These are phyloP conservation scores for Flaveria floridana DNA, from an alignment of 140 eudicot species.

Conservation along the genomic window DNA sequence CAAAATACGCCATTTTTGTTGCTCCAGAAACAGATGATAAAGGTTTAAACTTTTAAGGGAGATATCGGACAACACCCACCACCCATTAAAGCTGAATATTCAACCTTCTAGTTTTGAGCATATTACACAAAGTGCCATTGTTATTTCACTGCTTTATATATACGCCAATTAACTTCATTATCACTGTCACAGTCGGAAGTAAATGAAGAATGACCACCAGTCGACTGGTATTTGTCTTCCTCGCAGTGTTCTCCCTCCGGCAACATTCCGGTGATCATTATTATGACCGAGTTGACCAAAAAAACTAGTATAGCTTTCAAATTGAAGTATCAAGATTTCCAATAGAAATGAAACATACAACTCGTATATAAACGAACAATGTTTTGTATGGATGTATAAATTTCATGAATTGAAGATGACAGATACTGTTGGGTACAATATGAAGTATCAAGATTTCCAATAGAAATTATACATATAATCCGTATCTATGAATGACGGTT, in stretches of 20 bases:
- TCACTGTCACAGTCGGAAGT: too few relatives aligned
- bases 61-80: slow-evolving; percentile 21
- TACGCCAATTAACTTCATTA: background rate
- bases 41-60: slow-evolving; percentile 5
- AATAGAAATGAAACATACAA: background rate
- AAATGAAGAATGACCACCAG: too few relatives aligned
- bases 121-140: slow-evolving; percentile 31
- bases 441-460: slow-evolving; percentile 7
- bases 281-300: too few relatives aligned
- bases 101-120: slow-evolving; percentile 24
- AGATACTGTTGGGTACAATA: background rate
- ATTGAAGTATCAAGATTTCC: too few relatives aligned
- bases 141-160: background rate
- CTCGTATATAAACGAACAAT: background rate
- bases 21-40: slow-evolving; percentile 20
- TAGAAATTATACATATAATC: background rate
- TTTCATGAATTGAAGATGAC: background rate
- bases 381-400: background rate
- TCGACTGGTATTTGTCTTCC: too few relatives aligned
- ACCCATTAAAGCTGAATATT: slow-evolving; percentile 26
- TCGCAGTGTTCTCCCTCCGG: too few relatives aligned
- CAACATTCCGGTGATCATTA: too few relatives aligned
- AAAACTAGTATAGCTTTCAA: too few relatives aligned
- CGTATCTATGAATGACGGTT: background rate
- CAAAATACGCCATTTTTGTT: slow-evolving; percentile 34